Evolutionary conservation across 2,329 filamentous ascomycete genomes (phyloP).

Genomic region (Fragosphaeria purpurea): DNA sequence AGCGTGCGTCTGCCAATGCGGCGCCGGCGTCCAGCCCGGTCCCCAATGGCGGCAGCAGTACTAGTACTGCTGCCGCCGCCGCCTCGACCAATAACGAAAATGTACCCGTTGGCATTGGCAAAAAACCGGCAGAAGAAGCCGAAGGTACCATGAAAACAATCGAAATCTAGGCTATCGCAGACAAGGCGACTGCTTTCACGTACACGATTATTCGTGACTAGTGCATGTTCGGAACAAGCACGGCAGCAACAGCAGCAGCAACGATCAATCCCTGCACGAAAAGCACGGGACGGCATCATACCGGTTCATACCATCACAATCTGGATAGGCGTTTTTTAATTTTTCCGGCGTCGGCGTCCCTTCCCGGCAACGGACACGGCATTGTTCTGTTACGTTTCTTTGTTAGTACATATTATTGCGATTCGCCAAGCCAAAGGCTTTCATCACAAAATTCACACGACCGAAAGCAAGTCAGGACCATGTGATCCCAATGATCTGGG

Average conservation of each 20-base stretch:
- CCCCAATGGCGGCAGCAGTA: constrained; percentile 5
- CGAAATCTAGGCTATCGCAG: constrained; percentile 36
- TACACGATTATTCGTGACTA: too few relatives aligned
- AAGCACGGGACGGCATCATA: too few relatives aligned
- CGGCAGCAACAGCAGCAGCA: background rate
- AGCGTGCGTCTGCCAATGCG: constrained; percentile 7
- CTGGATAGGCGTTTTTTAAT: constrained; percentile 11
- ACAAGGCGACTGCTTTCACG: too few relatives aligned
- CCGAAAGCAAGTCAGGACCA: too few relatives aligned
- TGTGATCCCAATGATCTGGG: too few relatives aligned
- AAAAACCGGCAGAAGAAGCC: too few relatives aligned
- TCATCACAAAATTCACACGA: too few relatives aligned
- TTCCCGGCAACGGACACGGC: constrained; percentile 5
- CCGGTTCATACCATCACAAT: constrained; percentile 3
- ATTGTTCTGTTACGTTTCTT: background rate
- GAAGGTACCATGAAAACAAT: constrained; percentile 42
- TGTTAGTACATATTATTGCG: too few relatives aligned
- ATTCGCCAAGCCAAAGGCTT: too few relatives aligned
- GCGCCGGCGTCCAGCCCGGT: too few relatives aligned
- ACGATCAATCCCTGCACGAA: too few relatives aligned
- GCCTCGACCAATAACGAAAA: constrained; percentile 3
- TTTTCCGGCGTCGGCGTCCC: constrained; percentile 6
- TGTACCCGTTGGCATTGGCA: background rate
- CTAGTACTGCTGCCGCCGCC: too few relatives aligned
- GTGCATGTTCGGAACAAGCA: background rate